Conservation (phyloP, 441 rosid species). For the Croton setiger region DNA sequence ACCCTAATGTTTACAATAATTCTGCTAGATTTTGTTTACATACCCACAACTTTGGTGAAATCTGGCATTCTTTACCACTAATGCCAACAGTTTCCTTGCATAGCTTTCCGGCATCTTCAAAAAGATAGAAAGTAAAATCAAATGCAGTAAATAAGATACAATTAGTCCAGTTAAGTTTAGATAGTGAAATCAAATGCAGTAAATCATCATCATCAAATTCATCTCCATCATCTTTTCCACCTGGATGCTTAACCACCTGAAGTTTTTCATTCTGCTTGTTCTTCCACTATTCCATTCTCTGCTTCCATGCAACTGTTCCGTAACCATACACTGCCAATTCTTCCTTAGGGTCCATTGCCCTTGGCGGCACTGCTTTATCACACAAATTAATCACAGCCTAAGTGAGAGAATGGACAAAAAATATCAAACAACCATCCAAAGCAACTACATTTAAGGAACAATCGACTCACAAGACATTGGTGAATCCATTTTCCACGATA, state of each 20-base stretch:
- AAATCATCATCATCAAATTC: constrained; percentile 66
- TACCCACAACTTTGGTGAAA: neutral
- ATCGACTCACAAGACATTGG: constrained; percentile 45
- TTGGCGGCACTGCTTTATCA: constrained; percentile 60
- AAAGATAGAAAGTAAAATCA: neutral
- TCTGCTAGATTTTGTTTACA: neutral
- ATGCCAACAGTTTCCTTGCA: neutral
- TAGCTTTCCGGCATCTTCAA: neutral
- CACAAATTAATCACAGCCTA: constrained; percentile 13
- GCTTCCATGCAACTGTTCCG: constrained; percentile 97
- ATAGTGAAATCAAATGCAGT: constrained; percentile 26
- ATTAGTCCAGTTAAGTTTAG: neutral
- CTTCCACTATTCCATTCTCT: constrained; percentile 70
- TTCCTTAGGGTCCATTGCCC: constrained; percentile 85
- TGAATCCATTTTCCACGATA: constrained; percentile 39
- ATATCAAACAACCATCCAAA: neutral
- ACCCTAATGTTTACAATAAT: neutral
- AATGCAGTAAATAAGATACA: neutral
- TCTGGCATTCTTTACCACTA: neutral
- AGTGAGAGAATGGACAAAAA: constrained; percentile 9
- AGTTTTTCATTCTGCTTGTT: constrained; percentile 85
- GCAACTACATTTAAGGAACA: constrained; percentile 8
- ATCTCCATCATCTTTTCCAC: constrained; percentile 47
- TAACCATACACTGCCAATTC: constrained; percentile 89
- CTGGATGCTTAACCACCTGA: constrained; percentile 71